Base-by-base conservation (phyloP, 805 yeast species). In the Candida coleopterorum region DNA sequence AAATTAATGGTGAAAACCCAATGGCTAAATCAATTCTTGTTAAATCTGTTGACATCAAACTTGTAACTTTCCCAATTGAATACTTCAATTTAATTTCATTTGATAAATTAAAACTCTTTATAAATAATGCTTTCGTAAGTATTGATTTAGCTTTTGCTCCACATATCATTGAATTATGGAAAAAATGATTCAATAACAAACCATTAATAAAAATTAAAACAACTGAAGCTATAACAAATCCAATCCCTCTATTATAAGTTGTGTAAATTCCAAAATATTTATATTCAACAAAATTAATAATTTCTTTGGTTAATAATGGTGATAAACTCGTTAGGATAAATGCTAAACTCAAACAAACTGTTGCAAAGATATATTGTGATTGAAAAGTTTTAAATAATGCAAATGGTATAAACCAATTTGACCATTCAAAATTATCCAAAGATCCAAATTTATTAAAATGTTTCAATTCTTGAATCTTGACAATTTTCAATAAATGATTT, bases 191-290 rank as follows among this genome's bases (percentile, higher is more conserved):
- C 26, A 64, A 42, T 25, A 62, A 52, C 30, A 66, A 46, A 9
- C 72, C 72, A 42, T 63, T 64, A 29, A 61, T 35, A 18, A 74
- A 44, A 46, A 82, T 74, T 56, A 88, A 63, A 1, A 64, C 45
- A 28, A 79, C 71, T 9, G 84, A 68, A 14, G 89, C 95, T 32
- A 87, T 60, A 7, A 89, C 81, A 47, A 75, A 83, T 7, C 93
- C 95, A 14, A 84, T 67, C 40, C 95, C 96, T 28, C 60, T 64
- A 23, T 78, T 81, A 38, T 64, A 60, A 8, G 64, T 55, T 18
- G 58, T 46, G 9, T 60, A 58, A 10, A 69, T 56, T 6, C 75
- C 74, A 18, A 56, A 51, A 7, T 73, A 71, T 35, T 72, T 69
- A 32, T 53, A 51, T 44, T 73, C 77, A n/a, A 85, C 84, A 46